phyloP scores from a whole-genome alignment of 345 rosid genomes.

The Crucihimalaya himalaica region DNA sequence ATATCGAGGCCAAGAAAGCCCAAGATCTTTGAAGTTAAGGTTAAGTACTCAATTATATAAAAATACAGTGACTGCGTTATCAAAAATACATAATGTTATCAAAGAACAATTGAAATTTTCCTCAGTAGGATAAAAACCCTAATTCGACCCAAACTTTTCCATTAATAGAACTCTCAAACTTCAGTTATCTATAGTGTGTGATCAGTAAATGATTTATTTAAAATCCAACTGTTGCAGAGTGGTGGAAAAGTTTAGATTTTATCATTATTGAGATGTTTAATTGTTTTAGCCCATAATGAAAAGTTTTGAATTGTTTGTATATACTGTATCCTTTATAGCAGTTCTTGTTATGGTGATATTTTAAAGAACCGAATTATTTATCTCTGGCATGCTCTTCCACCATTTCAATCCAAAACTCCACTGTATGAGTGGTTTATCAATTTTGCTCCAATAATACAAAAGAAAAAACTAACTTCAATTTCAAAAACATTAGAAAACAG shows the following conservation, averaged over 20 bases:
- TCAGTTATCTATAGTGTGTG: too few relatives aligned
- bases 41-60: too few relatives aligned
- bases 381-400: not conserved
- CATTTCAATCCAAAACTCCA: not conserved
- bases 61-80: not conserved
- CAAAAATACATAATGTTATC: not conserved
- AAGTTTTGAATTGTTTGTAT: too few relatives aligned
- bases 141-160: too few relatives aligned
- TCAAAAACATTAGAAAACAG: not conserved
- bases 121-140: too few relatives aligned
- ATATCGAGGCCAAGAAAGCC: not conserved
- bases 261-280: too few relatives aligned
- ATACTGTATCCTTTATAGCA: not conserved
- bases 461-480: not conserved
- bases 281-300: too few relatives aligned
- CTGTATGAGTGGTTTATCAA: not conserved
- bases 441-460: not conserved
- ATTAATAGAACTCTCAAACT: too few relatives aligned
- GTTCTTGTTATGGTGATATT: not conserved
- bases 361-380: not conserved
- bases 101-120: too few relatives aligned
- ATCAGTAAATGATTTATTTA: too few relatives aligned
- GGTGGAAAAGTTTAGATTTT: too few relatives aligned
- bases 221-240: not conserved
- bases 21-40: not conserved